These are phyloP conservation scores for Pyrenophora seminiperda DNA, from an alignment of 2,329 filamentous ascomycete species.

Conservation along the genomic window DNA sequence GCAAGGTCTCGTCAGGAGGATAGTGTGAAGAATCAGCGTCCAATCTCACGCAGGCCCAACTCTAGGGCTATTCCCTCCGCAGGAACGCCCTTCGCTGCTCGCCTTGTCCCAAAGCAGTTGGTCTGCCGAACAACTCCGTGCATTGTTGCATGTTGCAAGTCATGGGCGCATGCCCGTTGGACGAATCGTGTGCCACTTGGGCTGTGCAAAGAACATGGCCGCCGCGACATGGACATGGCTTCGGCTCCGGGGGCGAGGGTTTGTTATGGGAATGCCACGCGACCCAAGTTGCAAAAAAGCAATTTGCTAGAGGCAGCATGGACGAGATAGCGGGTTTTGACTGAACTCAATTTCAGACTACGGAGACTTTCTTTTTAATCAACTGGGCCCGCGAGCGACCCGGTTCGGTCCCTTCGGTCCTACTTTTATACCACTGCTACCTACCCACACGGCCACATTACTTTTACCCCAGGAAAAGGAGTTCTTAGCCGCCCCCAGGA, in stretches of 20 bases:
- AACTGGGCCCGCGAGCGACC: background rate
- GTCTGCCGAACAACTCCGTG: constrained; percentile 1
- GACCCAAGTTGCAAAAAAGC: too few species aligned
- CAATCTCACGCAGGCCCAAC: constrained; percentile 5
- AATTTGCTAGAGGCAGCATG: too few species aligned
- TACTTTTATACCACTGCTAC: too few species aligned
- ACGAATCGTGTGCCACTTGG: background rate
- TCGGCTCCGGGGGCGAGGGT: too few species aligned
- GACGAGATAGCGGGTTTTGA: too few species aligned
- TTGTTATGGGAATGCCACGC: too few species aligned
- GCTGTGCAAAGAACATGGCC: too few species aligned
- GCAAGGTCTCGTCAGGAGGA: constrained; percentile 2
- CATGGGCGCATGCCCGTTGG: constrained; percentile 1
- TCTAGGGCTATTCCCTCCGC: constrained; percentile 8
- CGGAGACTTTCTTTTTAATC: too few species aligned
- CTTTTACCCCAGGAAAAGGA: constrained; percentile 15
- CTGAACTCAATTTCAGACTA: too few species aligned
- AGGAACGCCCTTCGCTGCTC: constrained; percentile 2
- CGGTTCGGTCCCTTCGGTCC: background rate
- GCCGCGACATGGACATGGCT: too few species aligned
- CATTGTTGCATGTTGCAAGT: constrained; percentile 2
- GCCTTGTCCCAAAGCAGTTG: background rate
- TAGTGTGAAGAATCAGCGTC: constrained; percentile 7
- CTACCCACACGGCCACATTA: too few species aligned
- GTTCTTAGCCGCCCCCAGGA: constrained; percentile 3